A percentile compares a stretch with the other conserved stretches of the same genome.
Conservation (phyloP, 306 rosid species). For the Leucaena leucocephala region DNA sequence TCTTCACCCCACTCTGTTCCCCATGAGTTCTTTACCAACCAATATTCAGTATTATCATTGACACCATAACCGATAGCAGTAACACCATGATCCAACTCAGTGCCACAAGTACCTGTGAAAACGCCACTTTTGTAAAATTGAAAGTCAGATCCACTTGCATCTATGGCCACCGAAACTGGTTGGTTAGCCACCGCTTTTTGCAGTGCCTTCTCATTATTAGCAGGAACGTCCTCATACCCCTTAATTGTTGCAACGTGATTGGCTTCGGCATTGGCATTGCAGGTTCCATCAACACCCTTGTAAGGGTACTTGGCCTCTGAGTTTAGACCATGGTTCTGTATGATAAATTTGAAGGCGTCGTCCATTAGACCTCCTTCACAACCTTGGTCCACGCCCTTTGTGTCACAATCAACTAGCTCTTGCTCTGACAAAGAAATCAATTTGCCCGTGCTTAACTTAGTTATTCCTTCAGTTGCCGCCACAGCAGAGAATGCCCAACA, state of each 20-base stretch:
- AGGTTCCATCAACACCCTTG: constrained; percentile 32
- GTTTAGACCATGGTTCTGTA: constrained; percentile 37
- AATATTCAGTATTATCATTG: constrained; percentile 32
- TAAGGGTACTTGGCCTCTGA: constrained; percentile 45
- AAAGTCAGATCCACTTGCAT: constrained; percentile 45
- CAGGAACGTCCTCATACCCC: constrained; percentile 46
- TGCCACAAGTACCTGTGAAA: constrained; percentile 49
- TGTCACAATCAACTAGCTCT: constrained; percentile 59
- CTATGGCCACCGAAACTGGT: constrained; percentile 54
- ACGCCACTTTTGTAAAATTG: constrained; percentile 49
- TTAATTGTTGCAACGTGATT: constrained; percentile 35
- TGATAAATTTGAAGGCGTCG: constrained; percentile 48
- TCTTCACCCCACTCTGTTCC: constrained; percentile 52
- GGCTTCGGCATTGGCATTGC: constrained; percentile 25
- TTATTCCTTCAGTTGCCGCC: constrained; percentile 53
- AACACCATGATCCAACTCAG: constrained; percentile 51
- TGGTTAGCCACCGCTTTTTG: constrained; percentile 48
- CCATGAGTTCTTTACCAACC: constrained; percentile 63
- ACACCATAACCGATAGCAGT: constrained; percentile 50
- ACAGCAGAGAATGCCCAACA: constrained; percentile 59
- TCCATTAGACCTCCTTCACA: constrained; percentile 53
- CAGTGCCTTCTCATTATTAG: constrained; percentile 43
- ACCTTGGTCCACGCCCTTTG: constrained; percentile 42
- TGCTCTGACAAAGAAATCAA: constrained; percentile 48
- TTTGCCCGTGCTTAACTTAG: constrained; percentile 30